Percentiles rank a stretch among this genome's conserved stretches.
Conservation (phyloP, 306 rosid species). For the Adenanthera pavonina region DNA sequence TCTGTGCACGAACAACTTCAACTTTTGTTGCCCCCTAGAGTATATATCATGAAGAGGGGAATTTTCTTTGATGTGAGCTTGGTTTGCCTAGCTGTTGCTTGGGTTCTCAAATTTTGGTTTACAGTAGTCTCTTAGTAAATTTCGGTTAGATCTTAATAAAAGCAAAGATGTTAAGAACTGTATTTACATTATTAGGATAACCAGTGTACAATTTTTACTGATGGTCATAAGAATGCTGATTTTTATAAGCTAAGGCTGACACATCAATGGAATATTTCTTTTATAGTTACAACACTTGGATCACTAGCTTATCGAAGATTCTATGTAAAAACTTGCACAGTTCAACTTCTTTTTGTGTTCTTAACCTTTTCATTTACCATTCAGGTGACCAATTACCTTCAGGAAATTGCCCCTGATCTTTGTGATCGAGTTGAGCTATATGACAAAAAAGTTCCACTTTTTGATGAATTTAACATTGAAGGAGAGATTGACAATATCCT, state of each 20-base stretch:
- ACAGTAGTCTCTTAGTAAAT: conserved; percentile 25
- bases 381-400: conserved; percentile 96
- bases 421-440: conserved; percentile 87
- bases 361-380: conserved; percentile 34
- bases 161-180: conserved; percentile 13
- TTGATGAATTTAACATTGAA: conserved; percentile 86
- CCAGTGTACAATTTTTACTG: conserved; percentile 12
- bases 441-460: conserved; percentile 78
- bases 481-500: conserved; percentile 88
- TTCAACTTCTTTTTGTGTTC: conserved; percentile 26
- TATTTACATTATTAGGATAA: conserved; percentile 19
- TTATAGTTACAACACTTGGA: background rate
- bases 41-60: conserved; percentile 12
- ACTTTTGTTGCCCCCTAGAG: conserved; percentile 14
- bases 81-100: conserved; percentile 13
- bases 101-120: conserved; percentile 9
- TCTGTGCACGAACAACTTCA: conserved; percentile 27
- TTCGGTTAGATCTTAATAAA: conserved; percentile 20
- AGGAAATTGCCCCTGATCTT: conserved; percentile 95
- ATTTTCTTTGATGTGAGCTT: background rate
- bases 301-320: conserved; percentile 31
- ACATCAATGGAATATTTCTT: conserved; percentile 35
- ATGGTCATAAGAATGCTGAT: conserved; percentile 34
- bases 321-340: conserved; percentile 24
- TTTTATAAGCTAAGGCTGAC: conserved; percentile 24